Evolutionary conservation across 805 yeast species (phyloP).

Genomic region (Starmerella sirachaensis): DNA sequence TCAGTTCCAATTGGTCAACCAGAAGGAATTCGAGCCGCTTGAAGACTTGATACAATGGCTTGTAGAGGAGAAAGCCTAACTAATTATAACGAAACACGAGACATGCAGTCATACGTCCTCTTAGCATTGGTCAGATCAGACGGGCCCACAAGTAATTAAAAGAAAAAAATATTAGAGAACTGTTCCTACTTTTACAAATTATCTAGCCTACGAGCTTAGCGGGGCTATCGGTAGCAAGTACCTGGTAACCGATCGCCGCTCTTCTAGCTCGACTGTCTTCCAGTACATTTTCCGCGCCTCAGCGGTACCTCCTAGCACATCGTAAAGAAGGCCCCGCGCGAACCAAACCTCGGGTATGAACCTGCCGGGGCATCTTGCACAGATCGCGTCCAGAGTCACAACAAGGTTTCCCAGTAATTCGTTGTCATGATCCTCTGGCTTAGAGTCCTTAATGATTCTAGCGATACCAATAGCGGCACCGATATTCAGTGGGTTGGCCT

Average conservation of each 20-base stretch:
- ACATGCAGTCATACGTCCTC: not conserved
- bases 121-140: no score
- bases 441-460: slow-evolving; percentile 7
- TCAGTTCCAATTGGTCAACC: slow-evolving; percentile 66
- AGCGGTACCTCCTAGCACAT: slow-evolving; percentile 41
- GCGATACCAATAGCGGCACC: slow-evolving; percentile 19
- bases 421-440: not conserved
- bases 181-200: not conserved
- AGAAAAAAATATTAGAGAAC: no score
- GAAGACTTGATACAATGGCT: slow-evolving; percentile 67
- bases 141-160: no score
- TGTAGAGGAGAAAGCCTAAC: slow-evolving; percentile 33
- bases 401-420: slow-evolving; percentile 7
- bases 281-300: slow-evolving; percentile 42
- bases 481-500: slow-evolving; percentile 15
- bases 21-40: slow-evolving; percentile 84
- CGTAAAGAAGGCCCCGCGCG: slow-evolving; percentile 52
- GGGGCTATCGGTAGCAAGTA: slow-evolving; percentile 6
- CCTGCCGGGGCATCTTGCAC: slow-evolving; percentile 31
- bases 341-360: slow-evolving; percentile 55
- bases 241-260: slow-evolving; percentile 16
- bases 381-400: slow-evolving; percentile 16
- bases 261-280: slow-evolving; percentile 27
- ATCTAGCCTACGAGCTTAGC: not conserved
- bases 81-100: not conserved